Evolutionary conservation across 2,329 filamentous ascomycete genomes (phyloP), one percentile per base, ranked within the genome.

Genomic region (Phialocephala sp.): DNA sequence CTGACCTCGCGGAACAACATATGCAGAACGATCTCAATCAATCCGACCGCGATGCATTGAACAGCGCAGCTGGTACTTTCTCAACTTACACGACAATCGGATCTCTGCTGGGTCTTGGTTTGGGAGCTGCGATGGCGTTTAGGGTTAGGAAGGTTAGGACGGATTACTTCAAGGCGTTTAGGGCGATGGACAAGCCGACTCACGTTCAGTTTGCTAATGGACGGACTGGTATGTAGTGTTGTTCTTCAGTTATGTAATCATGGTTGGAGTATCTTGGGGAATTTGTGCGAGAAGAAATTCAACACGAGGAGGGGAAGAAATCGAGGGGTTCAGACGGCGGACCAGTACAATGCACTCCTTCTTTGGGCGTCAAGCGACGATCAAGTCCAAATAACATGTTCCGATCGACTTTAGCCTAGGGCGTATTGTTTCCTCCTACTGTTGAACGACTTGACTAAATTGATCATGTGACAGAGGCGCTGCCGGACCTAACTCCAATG

Each of bases 151-250:
- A 77, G 45, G 81, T 84, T 66, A 83, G 89, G 55, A 77, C 80
- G 37, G 79, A 82, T n/a, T 83, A 89, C 76, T 90, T 89, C 79
- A 81, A 83, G 52, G 84, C 85, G 8, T 87, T 91, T 77, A 82
- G 83, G 22, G 82, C 87, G 0, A 78, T 82, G 60, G 86, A 90
- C 73, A 86, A 85, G 75, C 89, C 89, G 0, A 85, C 83, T 0
- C 81, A 87, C 61, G 82, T 91, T 6, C 78, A 84, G 15, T 91
- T 91, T 74, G 83, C 85, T 0, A 83, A 85, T 69, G 89, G 89
- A 0, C 79, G 87, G 20, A 83, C 82, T 59, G 83, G 86, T 87
- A 75, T 27, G 76, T 69, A 8, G 1, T 58, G 41, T 55, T 58
- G 41, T 55, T 32, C 32, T 1, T 37, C 20, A 43, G 12, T 14